These are phyloP conservation scores for Myxozyma neotropica DNA, from an alignment of 805 yeast genomes.

Conservation along the genomic window DNA sequence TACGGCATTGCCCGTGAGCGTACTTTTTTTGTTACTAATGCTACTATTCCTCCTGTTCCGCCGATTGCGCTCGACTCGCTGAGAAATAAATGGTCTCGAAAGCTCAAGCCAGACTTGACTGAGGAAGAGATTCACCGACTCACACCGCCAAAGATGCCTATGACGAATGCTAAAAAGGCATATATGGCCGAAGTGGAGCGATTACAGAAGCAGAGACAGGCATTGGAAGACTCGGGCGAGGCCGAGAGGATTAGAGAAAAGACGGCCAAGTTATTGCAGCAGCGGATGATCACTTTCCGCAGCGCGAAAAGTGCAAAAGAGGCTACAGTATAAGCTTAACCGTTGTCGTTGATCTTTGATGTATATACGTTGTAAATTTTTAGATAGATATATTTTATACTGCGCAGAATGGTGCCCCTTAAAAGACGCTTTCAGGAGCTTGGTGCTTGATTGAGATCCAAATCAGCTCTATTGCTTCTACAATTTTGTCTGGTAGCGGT, in stretches of 20 bases:
- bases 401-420: not conserved
- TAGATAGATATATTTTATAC: not conserved
- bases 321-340: not conserved
- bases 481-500: constrained; percentile 34
- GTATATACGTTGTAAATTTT: not conserved
- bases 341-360: not conserved
- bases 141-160: constrained; percentile 35
- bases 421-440: constrained; percentile 28
- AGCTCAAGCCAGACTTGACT: constrained; percentile 45
- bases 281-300: not conserved
- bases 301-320: not conserved
- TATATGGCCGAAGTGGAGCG: constrained; percentile 7
- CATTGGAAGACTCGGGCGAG: constrained; percentile 10
- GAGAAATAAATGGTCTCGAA: constrained; percentile 75
- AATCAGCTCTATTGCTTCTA: constrained; percentile 32
- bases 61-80: constrained; percentile 62
- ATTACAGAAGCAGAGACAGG: not conserved
- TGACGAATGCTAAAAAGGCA: constrained; percentile 18
- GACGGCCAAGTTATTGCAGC: constrained; percentile 9
- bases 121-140: constrained; percentile 23
- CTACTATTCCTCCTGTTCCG: constrained; percentile 72
- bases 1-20: constrained; percentile 50
- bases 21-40: constrained; percentile 70
- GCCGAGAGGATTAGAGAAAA: constrained; percentile 3
- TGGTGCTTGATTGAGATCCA: constrained; percentile 36